These are phyloP conservation scores for Rhododendron kiyosumense DNA, from an alignment of 148 eudicot species.

Conservation along the genomic window DNA sequence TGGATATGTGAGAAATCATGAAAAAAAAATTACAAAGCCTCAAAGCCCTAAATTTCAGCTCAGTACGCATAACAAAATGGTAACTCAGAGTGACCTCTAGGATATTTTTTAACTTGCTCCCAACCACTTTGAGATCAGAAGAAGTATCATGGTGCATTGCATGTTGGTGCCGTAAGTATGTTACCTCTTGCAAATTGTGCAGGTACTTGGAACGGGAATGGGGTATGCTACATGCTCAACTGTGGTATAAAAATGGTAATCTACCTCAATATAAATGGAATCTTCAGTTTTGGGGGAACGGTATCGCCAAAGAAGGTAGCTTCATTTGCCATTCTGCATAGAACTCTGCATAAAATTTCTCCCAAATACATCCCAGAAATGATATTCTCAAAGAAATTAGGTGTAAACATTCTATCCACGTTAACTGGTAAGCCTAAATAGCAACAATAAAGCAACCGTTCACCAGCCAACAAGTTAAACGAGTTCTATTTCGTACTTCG, in stretches of 20 bases:
- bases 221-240: too few species aligned
- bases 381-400: slow-evolving; percentile 66
- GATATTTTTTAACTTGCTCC: slow-evolving; percentile 66
- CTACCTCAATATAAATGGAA: slow-evolving; percentile 48
- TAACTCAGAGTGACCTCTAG: slow-evolving; percentile 48
- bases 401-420: background rate
- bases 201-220: too few species aligned
- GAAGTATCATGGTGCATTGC: slow-evolving; percentile 89
- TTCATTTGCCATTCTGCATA: slow-evolving; percentile 76
- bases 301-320: slow-evolving; percentile 75
- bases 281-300: slow-evolving; percentile 64
- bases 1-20: slow-evolving; percentile 37
- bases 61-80: background rate
- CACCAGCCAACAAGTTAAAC: slow-evolving; percentile 31
- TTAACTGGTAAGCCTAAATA: background rate
- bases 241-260: too few species aligned
- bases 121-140: slow-evolving; percentile 73
- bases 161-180: background rate
- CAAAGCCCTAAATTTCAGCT: background rate
- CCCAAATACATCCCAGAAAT: slow-evolving; percentile 95
- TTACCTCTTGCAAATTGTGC: too few species aligned
- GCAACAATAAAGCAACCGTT: slow-evolving; percentile 40
- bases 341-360: slow-evolving; percentile 80
- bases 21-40: slow-evolving; percentile 20
- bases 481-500: background rate